Percentiles rank a stretch among this genome's conserved stretches.
These are phyloP conservation scores for Schizosaccharomyces lindneri DNA, from an alignment of 805 yeast genomes.

Conservation along the genomic window DNA sequence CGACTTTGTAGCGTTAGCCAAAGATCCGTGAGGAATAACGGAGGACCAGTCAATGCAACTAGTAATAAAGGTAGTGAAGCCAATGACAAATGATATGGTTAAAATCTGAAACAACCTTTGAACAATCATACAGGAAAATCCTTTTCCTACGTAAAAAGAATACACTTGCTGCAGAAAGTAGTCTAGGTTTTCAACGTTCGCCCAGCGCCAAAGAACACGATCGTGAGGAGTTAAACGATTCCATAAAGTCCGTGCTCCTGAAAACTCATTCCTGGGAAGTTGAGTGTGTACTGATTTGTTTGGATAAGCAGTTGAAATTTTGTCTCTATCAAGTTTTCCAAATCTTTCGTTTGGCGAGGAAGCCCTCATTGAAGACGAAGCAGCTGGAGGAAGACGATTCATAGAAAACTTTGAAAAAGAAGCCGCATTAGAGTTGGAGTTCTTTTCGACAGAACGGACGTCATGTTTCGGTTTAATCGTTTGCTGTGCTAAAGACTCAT, in stretches of 20 bases:
- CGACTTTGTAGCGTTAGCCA: conserved; percentile 20
- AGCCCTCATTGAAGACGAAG: no score
- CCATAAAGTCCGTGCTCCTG: not conserved
- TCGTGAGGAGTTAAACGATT: conserved; percentile 24
- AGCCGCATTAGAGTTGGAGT: no score
- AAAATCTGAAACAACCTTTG: conserved; percentile 39
- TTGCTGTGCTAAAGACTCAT: no score
- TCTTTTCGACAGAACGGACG: no score
- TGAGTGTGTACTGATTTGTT: not conserved
- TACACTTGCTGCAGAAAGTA: conserved; percentile 45
- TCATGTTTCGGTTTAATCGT: no score
- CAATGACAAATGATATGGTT: conserved; percentile 56
- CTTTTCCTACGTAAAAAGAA: conserved; percentile 63
- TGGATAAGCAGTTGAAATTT: not conserved
- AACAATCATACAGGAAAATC: conserved; percentile 52
- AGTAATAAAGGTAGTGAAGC: conserved; percentile 51
- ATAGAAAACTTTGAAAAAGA: no score
- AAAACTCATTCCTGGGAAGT: not conserved
- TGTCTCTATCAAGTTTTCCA: no score
- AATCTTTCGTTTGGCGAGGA: no score
- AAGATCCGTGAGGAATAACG: conserved; percentile 13
- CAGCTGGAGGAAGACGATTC: no score
- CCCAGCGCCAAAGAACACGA: conserved; percentile 85
- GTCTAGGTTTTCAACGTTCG: conserved; percentile 81
- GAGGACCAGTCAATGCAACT: conserved; percentile 53